Conservation (phyloP, 2,329 filamentous ascomycete species). For the Pseudocercospora fijiensis region DNA sequence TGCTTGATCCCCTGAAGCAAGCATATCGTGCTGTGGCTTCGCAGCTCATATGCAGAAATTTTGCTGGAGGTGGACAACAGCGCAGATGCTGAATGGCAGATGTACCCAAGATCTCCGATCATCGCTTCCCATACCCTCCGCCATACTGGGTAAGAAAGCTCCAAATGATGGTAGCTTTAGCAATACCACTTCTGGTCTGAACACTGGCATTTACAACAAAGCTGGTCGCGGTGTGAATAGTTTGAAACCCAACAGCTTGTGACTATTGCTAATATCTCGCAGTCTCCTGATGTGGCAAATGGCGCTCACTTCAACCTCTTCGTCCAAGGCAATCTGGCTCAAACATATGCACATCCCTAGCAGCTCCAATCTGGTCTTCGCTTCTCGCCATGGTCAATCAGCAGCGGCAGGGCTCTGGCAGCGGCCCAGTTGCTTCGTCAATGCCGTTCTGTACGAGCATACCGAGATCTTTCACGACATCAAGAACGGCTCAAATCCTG, state of each 20-base stretch:
- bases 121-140: conserved; percentile 17
- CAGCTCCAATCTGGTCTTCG: conserved; percentile 50
- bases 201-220: conserved; percentile 32
- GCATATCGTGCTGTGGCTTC: too few species aligned
- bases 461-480: conserved; percentile 43
- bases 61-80: too few species aligned
- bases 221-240: conserved; percentile 42
- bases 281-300: conserved; percentile 39
- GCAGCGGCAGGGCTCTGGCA: conserved; percentile 39
- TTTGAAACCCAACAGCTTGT: conserved; percentile 42
- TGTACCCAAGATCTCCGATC: too few species aligned
- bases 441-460: conserved; percentile 43
- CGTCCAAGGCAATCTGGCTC: conserved; percentile 44
- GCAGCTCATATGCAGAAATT: too few species aligned
- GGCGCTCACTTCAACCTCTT: conserved; percentile 42
- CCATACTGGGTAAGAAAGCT: conserved; percentile 16
- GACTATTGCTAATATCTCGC: conserved; percentile 24
- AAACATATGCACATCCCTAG: conserved; percentile 54
- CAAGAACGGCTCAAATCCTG: conserved; percentile 41
- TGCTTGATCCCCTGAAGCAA: too few species aligned
- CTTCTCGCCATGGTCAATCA: conserved; percentile 51
- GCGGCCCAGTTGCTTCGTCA: conserved; percentile 42
- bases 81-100: too few species aligned
- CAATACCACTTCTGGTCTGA: not conserved
- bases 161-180: conserved; percentile 2